These are phyloP conservation scores for Wickerhamiella sorbophila DNA, from an alignment of 805 yeast species.

Conservation along the genomic window DNA sequence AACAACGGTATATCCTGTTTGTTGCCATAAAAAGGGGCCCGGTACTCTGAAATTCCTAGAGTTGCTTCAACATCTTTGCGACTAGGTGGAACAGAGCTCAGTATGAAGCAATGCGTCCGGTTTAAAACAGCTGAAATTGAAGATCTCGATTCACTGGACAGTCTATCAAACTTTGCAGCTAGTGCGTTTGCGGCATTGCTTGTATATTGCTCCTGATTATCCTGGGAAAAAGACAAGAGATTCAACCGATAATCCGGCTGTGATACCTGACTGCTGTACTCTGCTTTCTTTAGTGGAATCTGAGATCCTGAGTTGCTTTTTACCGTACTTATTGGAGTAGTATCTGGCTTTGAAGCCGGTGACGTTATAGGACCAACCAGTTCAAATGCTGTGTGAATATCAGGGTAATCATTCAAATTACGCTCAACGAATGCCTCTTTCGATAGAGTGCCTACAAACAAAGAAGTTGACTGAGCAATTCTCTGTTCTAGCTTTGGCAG, in stretches of 20 bases:
- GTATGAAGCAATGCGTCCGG: neutral
- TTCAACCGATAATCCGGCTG: neutral
- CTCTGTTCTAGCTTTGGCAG: neutral
- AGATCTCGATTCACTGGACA: neutral
- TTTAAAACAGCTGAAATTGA: neutral
- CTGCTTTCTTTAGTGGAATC: neutral
- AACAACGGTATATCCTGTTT: constrained; percentile 35
- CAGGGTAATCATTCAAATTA: neutral
- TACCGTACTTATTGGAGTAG: neutral
- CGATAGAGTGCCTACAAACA: neutral
- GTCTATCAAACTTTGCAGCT: neutral
- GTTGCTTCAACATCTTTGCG: constrained; percentile 30
- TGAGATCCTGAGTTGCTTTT: neutral
- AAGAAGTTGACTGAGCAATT: neutral
- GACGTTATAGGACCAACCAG: neutral
- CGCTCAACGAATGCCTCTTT: neutral
- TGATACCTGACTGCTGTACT: neutral
- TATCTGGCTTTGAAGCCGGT: neutral
- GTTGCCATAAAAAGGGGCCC: constrained; percentile 50
- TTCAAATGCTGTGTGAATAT: neutral
- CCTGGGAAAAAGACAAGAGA: neutral
- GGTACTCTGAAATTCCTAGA: constrained; percentile 34
- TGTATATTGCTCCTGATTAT: neutral
- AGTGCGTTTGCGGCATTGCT: neutral
- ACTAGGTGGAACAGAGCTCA: constrained; percentile 13